Conservation (phyloP, 2,329 filamentous ascomycete genomes). For the Aspergillus uvarum region DNA sequence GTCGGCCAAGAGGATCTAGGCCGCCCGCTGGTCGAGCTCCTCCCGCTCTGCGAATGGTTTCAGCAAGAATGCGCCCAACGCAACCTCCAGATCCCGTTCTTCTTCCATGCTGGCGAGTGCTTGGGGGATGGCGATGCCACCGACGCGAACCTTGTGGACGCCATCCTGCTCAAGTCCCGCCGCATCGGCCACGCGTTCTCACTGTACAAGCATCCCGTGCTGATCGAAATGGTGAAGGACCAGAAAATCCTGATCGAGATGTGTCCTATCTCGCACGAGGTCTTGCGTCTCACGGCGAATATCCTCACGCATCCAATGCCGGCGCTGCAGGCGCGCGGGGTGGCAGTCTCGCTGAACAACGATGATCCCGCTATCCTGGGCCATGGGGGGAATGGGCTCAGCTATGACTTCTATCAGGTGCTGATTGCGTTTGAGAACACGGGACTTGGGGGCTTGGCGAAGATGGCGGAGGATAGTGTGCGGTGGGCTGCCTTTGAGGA, state of each 20-base stretch:
- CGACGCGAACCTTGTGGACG: slow-evolving; percentile 12
- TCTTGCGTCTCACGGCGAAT: slow-evolving; percentile 13
- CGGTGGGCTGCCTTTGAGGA: slow-evolving; percentile 16
- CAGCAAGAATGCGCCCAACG: slow-evolving; percentile 5
- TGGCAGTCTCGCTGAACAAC: slow-evolving; percentile 15
- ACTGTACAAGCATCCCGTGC: slow-evolving; percentile 14
- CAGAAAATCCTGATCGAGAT: slow-evolving; percentile 14
- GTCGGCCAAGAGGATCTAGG: slow-evolving; percentile 15
- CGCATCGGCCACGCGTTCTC: slow-evolving; percentile 16
- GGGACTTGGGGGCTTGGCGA: slow-evolving; percentile 10
- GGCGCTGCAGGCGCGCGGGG: slow-evolving; percentile 11
- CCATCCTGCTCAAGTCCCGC: slow-evolving; percentile 10
- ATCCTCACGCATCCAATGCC: slow-evolving; percentile 16
- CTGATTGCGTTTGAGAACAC: slow-evolving; percentile 13
- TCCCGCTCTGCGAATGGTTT: slow-evolving; percentile 13
- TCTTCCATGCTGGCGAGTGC: slow-evolving; percentile 17
- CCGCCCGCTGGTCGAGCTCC: slow-evolving; percentile 6
- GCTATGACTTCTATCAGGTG: slow-evolving; percentile 17
- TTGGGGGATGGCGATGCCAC: slow-evolving; percentile 13
- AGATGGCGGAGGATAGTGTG: slow-evolving; percentile 15
- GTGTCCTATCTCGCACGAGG: slow-evolving; percentile 15
- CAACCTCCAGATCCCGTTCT: slow-evolving; percentile 12
- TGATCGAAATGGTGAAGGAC: slow-evolving; percentile 13
- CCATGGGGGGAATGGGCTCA: slow-evolving; percentile 10
- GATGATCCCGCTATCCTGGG: slow-evolving; percentile 14